Percentiles rank a stretch among this genome's conserved stretches.
Evolutionary conservation across 306 rosid genomes (phyloP).

Genomic region (Parietaria judaica): DNA sequence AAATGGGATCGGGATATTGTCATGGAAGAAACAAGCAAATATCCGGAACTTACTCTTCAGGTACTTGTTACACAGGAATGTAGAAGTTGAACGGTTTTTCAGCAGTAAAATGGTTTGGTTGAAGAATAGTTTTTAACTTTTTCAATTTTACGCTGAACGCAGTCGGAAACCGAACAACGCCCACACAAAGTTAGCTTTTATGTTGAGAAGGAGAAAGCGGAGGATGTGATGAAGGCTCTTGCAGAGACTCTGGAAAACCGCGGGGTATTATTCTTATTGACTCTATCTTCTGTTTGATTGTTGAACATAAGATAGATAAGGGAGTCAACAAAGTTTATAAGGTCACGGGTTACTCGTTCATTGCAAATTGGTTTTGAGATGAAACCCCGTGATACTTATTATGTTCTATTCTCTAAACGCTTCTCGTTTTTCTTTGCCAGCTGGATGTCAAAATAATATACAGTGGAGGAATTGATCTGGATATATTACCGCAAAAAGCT

Average conservation of each 20-base stretch:
- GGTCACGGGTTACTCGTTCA: too few species aligned
- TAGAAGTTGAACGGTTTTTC: neutral
- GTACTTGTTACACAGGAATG: conserved; percentile 27
- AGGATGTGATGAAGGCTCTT: conserved; percentile 58
- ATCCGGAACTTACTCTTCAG: conserved; percentile 75
- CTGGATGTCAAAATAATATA: conserved; percentile 93
- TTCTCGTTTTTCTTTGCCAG: conserved; percentile 37
- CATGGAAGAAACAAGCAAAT: conserved; percentile 65
- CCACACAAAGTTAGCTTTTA: conserved; percentile 89
- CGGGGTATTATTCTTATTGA: conserved; percentile 46
- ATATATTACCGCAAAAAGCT: conserved; percentile 86
- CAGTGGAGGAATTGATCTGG: conserved; percentile 94
- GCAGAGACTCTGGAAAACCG: conserved; percentile 44
- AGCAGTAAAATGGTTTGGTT: conserved; percentile 8
- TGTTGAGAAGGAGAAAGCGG: conserved; percentile 69
- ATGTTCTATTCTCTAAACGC: conserved; percentile 13
- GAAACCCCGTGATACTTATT: neutral
- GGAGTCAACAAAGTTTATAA: too few species aligned
- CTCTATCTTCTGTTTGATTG: conserved; percentile 1
- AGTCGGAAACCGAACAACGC: conserved; percentile 87
- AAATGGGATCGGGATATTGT: conserved; percentile 77
- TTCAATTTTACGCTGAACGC: conserved; percentile 24
- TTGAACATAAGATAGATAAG: neutral
- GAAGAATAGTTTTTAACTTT: conserved; percentile 10
- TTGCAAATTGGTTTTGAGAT: too few species aligned